Conservation (phyloP, 2,329 filamentous ascomycete genomes). For the Gaeumannomyces tritici region DNA sequence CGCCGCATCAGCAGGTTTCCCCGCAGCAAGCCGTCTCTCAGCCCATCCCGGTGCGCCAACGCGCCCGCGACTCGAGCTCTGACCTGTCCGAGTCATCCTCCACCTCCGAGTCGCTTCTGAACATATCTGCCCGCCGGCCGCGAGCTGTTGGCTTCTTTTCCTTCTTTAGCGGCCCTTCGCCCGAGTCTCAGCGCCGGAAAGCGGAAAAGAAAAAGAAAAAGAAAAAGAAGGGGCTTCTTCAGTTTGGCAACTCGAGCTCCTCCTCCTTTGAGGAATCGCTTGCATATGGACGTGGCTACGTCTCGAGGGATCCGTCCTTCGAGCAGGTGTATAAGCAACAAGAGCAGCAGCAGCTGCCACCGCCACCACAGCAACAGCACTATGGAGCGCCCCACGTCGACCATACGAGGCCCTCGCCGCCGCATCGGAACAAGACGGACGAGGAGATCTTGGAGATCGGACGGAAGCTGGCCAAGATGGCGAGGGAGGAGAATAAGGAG, state of each 20-base stretch:
- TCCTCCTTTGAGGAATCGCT: conserved; percentile 47
- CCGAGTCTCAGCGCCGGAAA: conserved; percentile 12
- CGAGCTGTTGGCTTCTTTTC: conserved; percentile 20
- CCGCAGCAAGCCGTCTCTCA: conserved; percentile 4
- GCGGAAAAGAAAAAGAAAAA: conserved; percentile 23
- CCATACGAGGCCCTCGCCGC: conserved; percentile 3
- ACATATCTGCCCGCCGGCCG: conserved; percentile 20
- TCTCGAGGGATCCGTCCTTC: conserved; percentile 14
- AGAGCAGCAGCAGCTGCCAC: conserved; percentile 4
- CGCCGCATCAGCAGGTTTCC: neutral
- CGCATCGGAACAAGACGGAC: conserved; percentile 33
- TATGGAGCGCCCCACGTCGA: conserved; percentile 1
- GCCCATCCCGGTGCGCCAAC: conserved; percentile 9
- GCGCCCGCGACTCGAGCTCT: conserved; percentile 16
- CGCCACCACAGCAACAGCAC: conserved; percentile 8
- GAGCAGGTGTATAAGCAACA: conserved; percentile 3
- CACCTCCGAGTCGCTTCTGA: conserved; percentile 22
- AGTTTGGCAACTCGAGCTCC: conserved; percentile 39
- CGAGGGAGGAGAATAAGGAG: conserved; percentile 38
- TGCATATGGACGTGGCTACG: conserved; percentile 43
- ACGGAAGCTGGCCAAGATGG: conserved; percentile 42
- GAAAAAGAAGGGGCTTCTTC: conserved; percentile 34
- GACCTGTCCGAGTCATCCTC: conserved; percentile 18
- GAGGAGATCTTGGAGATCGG: conserved; percentile 49
- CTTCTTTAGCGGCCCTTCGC: conserved; percentile 18